Conservation (phyloP, 768 basidiomycete species). For the Calocybe cyanea region DNA sequence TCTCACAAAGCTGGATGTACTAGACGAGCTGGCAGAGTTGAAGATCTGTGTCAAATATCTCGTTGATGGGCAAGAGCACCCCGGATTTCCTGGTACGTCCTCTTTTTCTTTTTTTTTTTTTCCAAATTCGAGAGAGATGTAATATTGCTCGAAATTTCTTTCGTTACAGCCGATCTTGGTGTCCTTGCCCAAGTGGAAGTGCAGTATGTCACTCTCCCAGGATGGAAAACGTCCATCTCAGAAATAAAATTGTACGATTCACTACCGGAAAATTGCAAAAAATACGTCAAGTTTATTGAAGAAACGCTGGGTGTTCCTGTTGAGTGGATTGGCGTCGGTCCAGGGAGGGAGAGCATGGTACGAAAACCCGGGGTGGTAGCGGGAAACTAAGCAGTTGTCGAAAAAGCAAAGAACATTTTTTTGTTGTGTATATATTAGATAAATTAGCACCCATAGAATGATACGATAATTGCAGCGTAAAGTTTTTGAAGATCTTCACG, state of each 20-base stretch:
- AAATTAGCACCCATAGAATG: too few relatives aligned
- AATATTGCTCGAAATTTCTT: too few relatives aligned
- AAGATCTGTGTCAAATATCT: slow-evolving; percentile 82
- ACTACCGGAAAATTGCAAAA: slow-evolving; percentile 80
- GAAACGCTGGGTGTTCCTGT: slow-evolving; percentile 65
- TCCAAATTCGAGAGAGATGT: too few relatives aligned
- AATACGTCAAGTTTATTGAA: slow-evolving; percentile 88
- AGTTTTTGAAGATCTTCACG: too few relatives aligned
- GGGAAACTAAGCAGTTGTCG: too few relatives aligned
- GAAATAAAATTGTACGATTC: slow-evolving; percentile 58
- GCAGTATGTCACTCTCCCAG: slow-evolving; percentile 83
- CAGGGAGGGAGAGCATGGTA: slow-evolving; percentile 77
- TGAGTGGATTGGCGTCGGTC: slow-evolving; percentile 93
- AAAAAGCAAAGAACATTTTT: too few relatives aligned
- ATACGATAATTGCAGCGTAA: too few relatives aligned
- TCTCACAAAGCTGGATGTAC: slow-evolving; percentile 93
- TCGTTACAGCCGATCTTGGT: slow-evolving; percentile 72
- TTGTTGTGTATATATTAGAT: too few relatives aligned
- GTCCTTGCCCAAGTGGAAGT: slow-evolving; percentile 77
- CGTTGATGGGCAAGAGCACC: slow-evolving; percentile 71
- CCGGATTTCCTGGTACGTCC: slow-evolving; percentile 81
- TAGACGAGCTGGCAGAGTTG: slow-evolving; percentile 83
- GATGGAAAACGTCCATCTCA: slow-evolving; percentile 84
- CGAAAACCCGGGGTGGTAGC: slow-evolving; percentile 13
- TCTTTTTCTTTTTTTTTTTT: slow-evolving; percentile 1